Evolutionary conservation across 495 filamentous ascomycete species (phyloP).

Genomic region (Podospora appendiculata): DNA sequence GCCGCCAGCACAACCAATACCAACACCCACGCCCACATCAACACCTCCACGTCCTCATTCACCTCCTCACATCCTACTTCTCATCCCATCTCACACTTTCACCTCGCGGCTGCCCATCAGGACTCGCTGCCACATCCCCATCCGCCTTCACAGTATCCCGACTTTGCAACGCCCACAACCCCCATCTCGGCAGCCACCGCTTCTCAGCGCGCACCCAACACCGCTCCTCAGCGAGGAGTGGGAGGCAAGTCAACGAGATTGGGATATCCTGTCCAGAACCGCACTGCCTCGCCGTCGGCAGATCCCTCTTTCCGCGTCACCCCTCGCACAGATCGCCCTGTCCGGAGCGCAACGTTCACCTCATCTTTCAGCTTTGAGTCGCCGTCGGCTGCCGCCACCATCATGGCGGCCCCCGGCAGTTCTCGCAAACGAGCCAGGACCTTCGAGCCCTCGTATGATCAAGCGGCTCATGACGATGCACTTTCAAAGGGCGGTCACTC

Average conservation of each 20-base stretch:
- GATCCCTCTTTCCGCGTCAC: conserved; percentile 8
- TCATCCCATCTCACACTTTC: conserved; percentile 1
- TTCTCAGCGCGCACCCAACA: conserved; percentile 4
- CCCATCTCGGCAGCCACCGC: neutral
- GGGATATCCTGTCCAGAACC: neutral
- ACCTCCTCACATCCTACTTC: conserved; percentile 7
- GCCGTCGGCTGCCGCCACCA: conserved; percentile 19
- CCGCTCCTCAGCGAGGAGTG: conserved; percentile 8
- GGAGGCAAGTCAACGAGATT: conserved; percentile 3
- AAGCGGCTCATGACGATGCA: conserved; percentile 24
- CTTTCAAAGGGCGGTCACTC: conserved; percentile 39
- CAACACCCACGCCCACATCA: too few species aligned
- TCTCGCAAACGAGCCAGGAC: conserved; percentile 28
- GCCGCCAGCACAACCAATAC: too few species aligned
- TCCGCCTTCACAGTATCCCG: conserved; percentile 1
- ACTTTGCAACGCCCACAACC: neutral
- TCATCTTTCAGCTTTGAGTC: conserved; percentile 19
- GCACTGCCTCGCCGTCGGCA: conserved; percentile 13
- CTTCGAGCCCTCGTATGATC: conserved; percentile 22
- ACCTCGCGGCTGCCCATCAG: neutral
- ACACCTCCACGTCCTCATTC: neutral
- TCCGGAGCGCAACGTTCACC: conserved; percentile 18
- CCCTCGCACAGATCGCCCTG: conserved; percentile 15
- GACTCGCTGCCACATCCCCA: neutral
- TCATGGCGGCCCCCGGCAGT: conserved; percentile 9